Conservation (phyloP, 2,329 filamentous ascomycete genomes). For the Ilyonectria sp. region DNA sequence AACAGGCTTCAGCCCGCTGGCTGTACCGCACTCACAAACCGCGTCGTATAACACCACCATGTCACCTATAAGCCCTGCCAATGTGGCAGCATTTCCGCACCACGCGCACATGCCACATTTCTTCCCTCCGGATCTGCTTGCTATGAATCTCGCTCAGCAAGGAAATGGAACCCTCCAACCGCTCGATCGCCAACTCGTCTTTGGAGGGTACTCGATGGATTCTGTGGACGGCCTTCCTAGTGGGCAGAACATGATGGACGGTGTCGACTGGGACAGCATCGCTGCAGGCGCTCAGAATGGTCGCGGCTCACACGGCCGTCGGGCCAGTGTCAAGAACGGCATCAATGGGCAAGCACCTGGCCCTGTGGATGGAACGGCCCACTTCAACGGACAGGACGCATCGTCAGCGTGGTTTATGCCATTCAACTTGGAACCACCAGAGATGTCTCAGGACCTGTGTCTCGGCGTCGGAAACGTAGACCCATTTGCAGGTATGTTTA, state of each 20-base stretch:
- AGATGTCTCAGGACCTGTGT: constrained; percentile 65
- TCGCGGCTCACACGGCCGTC: constrained; percentile 45
- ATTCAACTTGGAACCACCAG: constrained; percentile 89
- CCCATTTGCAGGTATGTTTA: constrained; percentile 66
- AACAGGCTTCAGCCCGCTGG: constrained; percentile 57
- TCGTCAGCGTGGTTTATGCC: constrained; percentile 91
- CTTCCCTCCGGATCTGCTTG: constrained; percentile 69
- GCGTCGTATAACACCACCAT: constrained; percentile 63
- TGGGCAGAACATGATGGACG: constrained; percentile 59
- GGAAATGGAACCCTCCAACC: constrained; percentile 72
- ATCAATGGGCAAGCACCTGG: constrained; percentile 49
- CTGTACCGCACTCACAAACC: constrained; percentile 59
- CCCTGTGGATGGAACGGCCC: constrained; percentile 39
- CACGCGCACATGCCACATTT: constrained; percentile 58
- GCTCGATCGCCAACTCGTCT: constrained; percentile 83
- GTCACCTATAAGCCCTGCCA: constrained; percentile 68
- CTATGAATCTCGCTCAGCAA: constrained; percentile 65
- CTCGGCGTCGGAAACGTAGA: constrained; percentile 62
- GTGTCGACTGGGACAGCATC: constrained; percentile 61
- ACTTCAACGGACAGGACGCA: constrained; percentile 59
- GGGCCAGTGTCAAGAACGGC: constrained; percentile 49
- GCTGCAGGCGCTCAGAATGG: constrained; percentile 51
- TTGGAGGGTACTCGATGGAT: constrained; percentile 77
- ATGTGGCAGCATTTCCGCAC: constrained; percentile 57
- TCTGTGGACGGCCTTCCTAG: constrained; percentile 54